Base-by-base conservation (phyloP, 306 rosid species). In the Astragalus glycyphyllos region DNA sequence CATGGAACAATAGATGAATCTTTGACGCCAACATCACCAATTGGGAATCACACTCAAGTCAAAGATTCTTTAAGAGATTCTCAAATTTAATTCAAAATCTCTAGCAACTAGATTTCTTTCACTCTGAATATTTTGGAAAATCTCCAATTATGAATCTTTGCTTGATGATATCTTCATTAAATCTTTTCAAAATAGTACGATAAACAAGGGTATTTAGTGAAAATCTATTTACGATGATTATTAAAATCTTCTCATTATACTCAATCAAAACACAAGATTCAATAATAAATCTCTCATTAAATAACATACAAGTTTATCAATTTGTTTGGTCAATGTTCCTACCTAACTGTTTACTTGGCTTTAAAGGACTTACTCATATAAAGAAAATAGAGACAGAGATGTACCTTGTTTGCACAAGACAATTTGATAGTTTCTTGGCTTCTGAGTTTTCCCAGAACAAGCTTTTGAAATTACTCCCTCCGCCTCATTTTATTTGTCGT, bases 361-460 rank as follows among this genome's bases (percentile, higher is more conserved):
- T 26, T 32, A 58, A 61, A 42, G 76, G 34, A 71, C 72, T 68
- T 58, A 6, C 31, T 44, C 8, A 17, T 59, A 37, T 53, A 11
- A 71, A 65, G 29, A 16, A 45, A 47, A 29, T 16, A 64, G 60
- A 71, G 38, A 69, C 40, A 34, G 17, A 53, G 62, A 16, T 54
- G 47, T 44, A 32, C 35, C 72, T 35, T 45, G 8, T 42, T 41
- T 76, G 50, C 72, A 41, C 42, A 14, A 50, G 57, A 9, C 50
- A 50, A 42, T 6, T 34, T 42, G 32, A 29, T 69, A 7, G 71
- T 49, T 62, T 51, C 58, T 41, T 8, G 31, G 14, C 29, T 3
- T 26, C 48, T 48, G 12, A 45, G 34, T 11, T 32, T 65, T 46
- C n/a, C 34, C 17, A 4, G 41, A 8, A 55, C 12, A 66, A 35